Evolutionary conservation across 2,329 filamentous ascomycete species (phyloP).

Genomic region (Chrysoporthe deuterocubensis): DNA sequence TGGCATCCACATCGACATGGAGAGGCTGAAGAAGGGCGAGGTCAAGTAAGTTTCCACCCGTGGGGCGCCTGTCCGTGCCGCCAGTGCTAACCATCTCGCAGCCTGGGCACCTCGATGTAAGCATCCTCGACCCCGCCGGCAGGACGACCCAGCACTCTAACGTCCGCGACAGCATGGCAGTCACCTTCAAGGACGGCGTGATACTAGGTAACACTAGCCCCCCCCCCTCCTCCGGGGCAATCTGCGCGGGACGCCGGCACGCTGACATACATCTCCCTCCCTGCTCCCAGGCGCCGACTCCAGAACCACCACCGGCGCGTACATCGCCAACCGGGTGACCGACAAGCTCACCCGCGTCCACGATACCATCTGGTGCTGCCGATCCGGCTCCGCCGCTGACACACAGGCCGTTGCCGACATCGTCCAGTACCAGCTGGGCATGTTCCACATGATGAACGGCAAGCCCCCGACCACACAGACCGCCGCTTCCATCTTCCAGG

Average conservation of each 20-base stretch:
- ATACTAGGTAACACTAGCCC: slow-evolving; percentile 70
- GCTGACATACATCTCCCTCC: background rate
- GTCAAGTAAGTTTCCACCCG: slow-evolving; percentile 76
- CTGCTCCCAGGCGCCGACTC: slow-evolving; percentile 76
- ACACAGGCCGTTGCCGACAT: slow-evolving; percentile 98
- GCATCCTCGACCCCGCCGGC: slow-evolving; percentile 34
- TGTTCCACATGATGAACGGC: slow-evolving; percentile 89
- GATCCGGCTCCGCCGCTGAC: slow-evolving; percentile 95
- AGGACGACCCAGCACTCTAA: slow-evolving; percentile 32
- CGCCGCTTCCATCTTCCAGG: slow-evolving; percentile 94
- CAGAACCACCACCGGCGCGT: slow-evolving; percentile 94
- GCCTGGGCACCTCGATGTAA: slow-evolving; percentile 96
- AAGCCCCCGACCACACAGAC: slow-evolving; percentile 93
- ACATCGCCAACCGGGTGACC: slow-evolving; percentile 98
- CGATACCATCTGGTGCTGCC: slow-evolving; percentile 99
- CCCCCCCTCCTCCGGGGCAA: background rate
- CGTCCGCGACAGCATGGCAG: slow-evolving; percentile 76
- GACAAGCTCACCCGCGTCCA: slow-evolving; percentile 99
- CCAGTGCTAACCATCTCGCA: slow-evolving; percentile 47
- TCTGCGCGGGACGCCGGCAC: background rate
- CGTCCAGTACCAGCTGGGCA: slow-evolving; percentile 91
- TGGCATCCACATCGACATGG: slow-evolving; percentile 99
- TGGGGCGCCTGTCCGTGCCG: slow-evolving; percentile 4
- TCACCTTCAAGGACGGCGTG: slow-evolving; percentile 98
- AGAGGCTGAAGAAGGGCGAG: slow-evolving; percentile 96